Percentiles rank a stretch among this genome's conserved stretches.
phyloP scores from a whole-genome alignment of 2,329 filamentous ascomycete genomes.

The Pezicula radicicola region DNA sequence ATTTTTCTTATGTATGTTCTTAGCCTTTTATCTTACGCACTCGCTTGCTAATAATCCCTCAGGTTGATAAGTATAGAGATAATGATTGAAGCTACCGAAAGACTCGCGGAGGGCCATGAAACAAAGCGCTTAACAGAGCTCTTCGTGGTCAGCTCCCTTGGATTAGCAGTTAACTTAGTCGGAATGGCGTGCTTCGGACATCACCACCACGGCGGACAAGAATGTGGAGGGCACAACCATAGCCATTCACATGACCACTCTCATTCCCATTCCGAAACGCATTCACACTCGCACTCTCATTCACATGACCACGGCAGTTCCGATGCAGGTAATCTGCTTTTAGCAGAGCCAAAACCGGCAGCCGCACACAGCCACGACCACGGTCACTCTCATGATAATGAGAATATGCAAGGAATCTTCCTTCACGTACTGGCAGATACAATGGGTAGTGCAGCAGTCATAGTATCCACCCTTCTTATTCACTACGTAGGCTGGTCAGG shows the following conservation, averaged over 20 bases:
- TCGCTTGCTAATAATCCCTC: slow-evolving; percentile 15
- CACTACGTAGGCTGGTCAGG: slow-evolving; percentile 87
- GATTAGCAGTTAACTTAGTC: slow-evolving; percentile 85
- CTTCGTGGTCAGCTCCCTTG: slow-evolving; percentile 82
- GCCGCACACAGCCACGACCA: slow-evolving; percentile 25
- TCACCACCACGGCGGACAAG: slow-evolving; percentile 41
- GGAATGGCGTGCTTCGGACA: slow-evolving; percentile 59
- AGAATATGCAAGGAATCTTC: slow-evolving; percentile 98
- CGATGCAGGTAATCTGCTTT: background rate
- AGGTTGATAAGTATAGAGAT: slow-evolving; percentile 95
- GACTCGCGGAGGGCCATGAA: slow-evolving; percentile 78
- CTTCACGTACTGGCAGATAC: slow-evolving; percentile 94
- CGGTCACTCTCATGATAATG: slow-evolving; percentile 71
- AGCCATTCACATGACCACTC: slow-evolving; percentile 24
- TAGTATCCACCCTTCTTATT: slow-evolving; percentile 84
- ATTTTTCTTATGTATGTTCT: slow-evolving; percentile 78
- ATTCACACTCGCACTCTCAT: slow-evolving; percentile 14
- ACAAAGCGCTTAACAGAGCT: slow-evolving; percentile 84
- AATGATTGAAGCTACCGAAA: slow-evolving; percentile 87
- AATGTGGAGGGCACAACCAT: slow-evolving; percentile 28
- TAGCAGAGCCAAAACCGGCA: background rate
- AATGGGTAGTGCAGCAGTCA: slow-evolving; percentile 89
- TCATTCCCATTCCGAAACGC: slow-evolving; percentile 29
- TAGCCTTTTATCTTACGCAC: background rate
- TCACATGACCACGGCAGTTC: slow-evolving; percentile 11